Evolutionary conservation across 495 filamentous ascomycete genomes (phyloP).

Genomic region (Tuber brumale): DNA sequence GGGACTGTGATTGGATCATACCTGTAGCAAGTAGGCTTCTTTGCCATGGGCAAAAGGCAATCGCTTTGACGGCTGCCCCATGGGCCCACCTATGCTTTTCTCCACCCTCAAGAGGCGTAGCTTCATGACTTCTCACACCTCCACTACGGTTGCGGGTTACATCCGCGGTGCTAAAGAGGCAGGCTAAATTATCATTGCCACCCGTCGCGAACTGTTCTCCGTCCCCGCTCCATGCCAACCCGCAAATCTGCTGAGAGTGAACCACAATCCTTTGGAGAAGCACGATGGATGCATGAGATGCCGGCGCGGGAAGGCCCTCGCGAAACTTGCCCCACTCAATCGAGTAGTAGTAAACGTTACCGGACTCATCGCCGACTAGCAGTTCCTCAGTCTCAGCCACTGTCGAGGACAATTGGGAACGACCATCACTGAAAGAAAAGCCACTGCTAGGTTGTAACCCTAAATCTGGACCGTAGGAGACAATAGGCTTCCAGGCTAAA

Average conservation of each 20-base stretch:
- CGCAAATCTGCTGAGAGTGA: constrained; percentile 87
- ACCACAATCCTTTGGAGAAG: constrained; percentile 68
- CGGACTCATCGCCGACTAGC: constrained; percentile 80
- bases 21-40: constrained; percentile 72
- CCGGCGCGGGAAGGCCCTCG: constrained; percentile 14
- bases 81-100: constrained; percentile 71
- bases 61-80: constrained; percentile 87
- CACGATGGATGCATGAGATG: constrained; percentile 55
- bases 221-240: constrained; percentile 77
- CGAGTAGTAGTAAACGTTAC: constrained; percentile 78
- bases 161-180: constrained; percentile 65
- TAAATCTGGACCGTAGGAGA: constrained; percentile 30
- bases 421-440: constrained; percentile 10
- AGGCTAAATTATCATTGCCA: constrained; percentile 85
- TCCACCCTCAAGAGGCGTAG: constrained; percentile 45
- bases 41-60: constrained; percentile 96
- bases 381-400: constrained; percentile 66
- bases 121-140: constrained; percentile 21
- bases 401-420: constrained; percentile 9
- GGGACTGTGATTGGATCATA: constrained; percentile 13
- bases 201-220: constrained; percentile 75
- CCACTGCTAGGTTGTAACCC: constrained; percentile 21
- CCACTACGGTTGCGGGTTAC: constrained; percentile 47
- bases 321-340: constrained; percentile 70
- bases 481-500: constrained; percentile 59